Conservation (phyloP, 495 filamentous ascomycete genomes). For the Peziza echinospora region DNA sequence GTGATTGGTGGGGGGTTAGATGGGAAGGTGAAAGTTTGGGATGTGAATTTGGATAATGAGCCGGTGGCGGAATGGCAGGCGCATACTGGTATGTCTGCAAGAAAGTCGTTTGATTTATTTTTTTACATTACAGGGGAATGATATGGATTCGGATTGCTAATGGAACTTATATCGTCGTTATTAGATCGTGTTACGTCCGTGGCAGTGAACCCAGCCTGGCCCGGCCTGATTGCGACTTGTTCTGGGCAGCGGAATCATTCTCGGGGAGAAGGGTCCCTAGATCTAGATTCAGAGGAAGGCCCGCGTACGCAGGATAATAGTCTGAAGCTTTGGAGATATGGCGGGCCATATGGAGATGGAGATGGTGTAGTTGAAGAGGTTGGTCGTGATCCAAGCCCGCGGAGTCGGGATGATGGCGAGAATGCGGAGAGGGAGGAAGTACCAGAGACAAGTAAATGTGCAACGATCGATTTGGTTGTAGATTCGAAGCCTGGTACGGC, state of each 20-base stretch:
- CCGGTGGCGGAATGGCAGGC: slow-evolving; percentile 17
- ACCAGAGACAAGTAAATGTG: too few species aligned
- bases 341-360: not conserved
- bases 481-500: too few species aligned
- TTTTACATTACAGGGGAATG: not conserved
- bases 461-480: too few species aligned
- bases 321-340: not conserved
- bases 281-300: slow-evolving; percentile 1
- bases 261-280: slow-evolving; percentile 1
- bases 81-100: slow-evolving; percentile 15
- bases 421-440: too few species aligned
- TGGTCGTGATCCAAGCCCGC: too few species aligned
- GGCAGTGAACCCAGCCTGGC: slow-evolving; percentile 10
- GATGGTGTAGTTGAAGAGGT: slow-evolving; percentile 12
- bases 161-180: too few species aligned
- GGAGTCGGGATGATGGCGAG: too few species aligned
- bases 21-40: slow-evolving; percentile 59
- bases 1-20: slow-evolving; percentile 39
- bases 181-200: slow-evolving; percentile 7
- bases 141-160: too few species aligned
- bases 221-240: slow-evolving; percentile 14
- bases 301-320: not conserved
- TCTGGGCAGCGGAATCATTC: slow-evolving; percentile 12
- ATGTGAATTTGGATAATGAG: slow-evolving; percentile 27
- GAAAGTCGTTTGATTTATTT: too few species aligned